Percentiles rank a stretch among this genome's conserved stretches.
phyloP scores from a whole-genome alignment of 2,329 filamentous ascomycete genomes.

The Fusarium beomiforme region DNA sequence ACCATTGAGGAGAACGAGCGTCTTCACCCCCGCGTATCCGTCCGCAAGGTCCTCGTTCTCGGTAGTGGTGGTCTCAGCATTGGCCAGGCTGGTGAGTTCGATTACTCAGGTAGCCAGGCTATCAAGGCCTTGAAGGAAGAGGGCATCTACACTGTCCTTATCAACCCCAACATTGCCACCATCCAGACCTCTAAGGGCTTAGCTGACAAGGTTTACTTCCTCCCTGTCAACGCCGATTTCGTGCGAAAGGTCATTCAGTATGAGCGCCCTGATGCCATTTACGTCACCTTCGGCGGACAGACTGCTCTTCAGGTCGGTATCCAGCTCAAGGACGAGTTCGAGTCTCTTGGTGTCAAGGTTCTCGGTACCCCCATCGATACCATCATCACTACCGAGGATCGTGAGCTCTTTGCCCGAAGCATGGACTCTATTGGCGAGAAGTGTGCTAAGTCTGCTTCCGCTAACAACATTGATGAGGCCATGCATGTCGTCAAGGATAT shows the following conservation, averaged over 20 bases:
- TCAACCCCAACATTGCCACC: slow-evolving; percentile 99
- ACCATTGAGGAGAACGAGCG: slow-evolving; percentile 81
- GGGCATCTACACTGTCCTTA: slow-evolving; percentile 96
- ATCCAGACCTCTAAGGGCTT: slow-evolving; percentile 98
- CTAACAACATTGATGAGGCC: slow-evolving; percentile 87
- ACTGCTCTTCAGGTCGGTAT: slow-evolving; percentile 97
- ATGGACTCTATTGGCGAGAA: slow-evolving; percentile 99
- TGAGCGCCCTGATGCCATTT: slow-evolving; percentile 95
- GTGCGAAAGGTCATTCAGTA: slow-evolving; percentile 97
- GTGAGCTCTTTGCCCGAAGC: slow-evolving; percentile 95
- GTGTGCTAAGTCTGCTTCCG: slow-evolving; percentile 96
- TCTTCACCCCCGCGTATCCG: slow-evolving; percentile 79
- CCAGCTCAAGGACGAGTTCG: slow-evolving; percentile 96
- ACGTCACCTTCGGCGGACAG: slow-evolving; percentile 97
- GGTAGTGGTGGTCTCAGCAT: slow-evolving; percentile 96
- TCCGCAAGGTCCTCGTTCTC: slow-evolving; percentile 94
- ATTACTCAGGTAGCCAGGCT: slow-evolving; percentile 97
- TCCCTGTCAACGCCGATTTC: slow-evolving; percentile 96
- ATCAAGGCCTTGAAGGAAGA: slow-evolving; percentile 99
- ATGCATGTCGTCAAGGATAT: slow-evolving; percentile 89
- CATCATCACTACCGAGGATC: slow-evolving; percentile 98
- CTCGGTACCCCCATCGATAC: slow-evolving; percentile 97
- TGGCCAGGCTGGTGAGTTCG: slow-evolving; percentile 97
- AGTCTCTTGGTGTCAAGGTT: slow-evolving; percentile 89
- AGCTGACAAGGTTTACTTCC: slow-evolving; percentile 98